Evolutionary conservation across 352 stramenopile genomes (phyloP).

Genomic region (Pythium catenulatum): DNA sequence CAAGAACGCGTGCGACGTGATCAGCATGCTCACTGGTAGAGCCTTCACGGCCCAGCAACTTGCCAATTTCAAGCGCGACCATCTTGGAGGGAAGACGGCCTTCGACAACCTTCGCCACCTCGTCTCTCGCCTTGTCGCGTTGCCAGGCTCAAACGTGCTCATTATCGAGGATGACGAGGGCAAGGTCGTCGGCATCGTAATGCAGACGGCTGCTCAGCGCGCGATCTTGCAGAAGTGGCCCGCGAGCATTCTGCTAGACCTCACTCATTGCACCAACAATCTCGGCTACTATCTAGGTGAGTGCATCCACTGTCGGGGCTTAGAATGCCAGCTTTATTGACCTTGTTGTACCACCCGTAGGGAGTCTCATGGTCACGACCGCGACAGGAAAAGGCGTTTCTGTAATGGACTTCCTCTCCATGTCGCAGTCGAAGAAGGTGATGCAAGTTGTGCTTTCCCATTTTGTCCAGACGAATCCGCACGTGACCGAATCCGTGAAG

Average conservation of each 20-base stretch:
- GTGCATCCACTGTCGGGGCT: too few relatives aligned
- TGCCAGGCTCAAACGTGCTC: too few relatives aligned
- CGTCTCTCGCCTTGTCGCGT: not conserved
- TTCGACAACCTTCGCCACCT: not conserved
- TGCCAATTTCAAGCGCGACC: slow-evolving; percentile 3
- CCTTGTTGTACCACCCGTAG: not conserved
- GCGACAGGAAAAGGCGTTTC: slow-evolving; percentile 43
- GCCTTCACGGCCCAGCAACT: not conserved
- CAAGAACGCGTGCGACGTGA: not conserved
- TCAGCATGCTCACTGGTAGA: not conserved
- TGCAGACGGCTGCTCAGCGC: slow-evolving; percentile 22
- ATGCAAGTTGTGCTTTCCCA: slow-evolving; percentile 19
- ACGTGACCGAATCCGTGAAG: not conserved
- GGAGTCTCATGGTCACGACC: slow-evolving; percentile 34
- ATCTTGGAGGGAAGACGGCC: not conserved
- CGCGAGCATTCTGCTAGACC: slow-evolving; percentile 50
- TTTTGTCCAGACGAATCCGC: slow-evolving; percentile 25
- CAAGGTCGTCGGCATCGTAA: slow-evolving; percentile 19
- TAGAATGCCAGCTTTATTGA: not conserved
- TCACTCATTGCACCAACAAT: slow-evolving; percentile 60
- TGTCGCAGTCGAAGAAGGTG: slow-evolving; percentile 38
- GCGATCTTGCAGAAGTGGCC: slow-evolving; percentile 47
- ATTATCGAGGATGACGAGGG: not conserved
- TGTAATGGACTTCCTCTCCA: slow-evolving; percentile 56
- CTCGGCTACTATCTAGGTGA: slow-evolving; percentile 44